Evolutionary conservation across 2,329 filamentous ascomycete species (phyloP), one percentile per base, ranked within the genome.

Genomic region (Beauveria australis): DNA sequence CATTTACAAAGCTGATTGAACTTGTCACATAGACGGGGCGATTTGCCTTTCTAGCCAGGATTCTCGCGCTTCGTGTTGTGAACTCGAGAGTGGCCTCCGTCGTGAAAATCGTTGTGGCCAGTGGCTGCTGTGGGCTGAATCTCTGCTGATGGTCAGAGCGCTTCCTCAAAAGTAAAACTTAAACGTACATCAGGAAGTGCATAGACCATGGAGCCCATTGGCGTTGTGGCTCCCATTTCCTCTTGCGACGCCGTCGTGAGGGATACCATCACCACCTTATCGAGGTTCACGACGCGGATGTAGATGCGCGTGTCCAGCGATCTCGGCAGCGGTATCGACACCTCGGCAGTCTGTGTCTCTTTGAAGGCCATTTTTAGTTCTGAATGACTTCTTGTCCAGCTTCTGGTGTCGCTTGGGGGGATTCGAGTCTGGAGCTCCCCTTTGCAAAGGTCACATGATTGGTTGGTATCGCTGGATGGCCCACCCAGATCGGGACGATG

Each of bases 121-220:
- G 74, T 65, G 89, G 81, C 72, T 90, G 81, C 65, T 74, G 73
- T 64, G 82, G 73, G 63, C 82, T 77, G 68, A 80, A 78, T 71
- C 73, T 76, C 81, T 84, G 67, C 18, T 48, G 1, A 24, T n/a
- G 12, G 28, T 54, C 12, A 60, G 43, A 37, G 30, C 8, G 2
- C 2, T 5, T 33, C 19, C n/a, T 18, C 10, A 24, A 22, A 12
- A 18, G 4, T 19, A 5, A 12, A 26, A 6, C 7, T 52, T 26
- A n/a, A 28, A 16, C 77, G 67, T 77, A 96, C 94, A 76, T 96
- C 89, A 18, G 94, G 93, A 72, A 99, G 84, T 3, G 92, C 90
- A 71, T 96, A 97, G 51, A 97, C 90, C 70, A 97, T 93, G 54
- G 91, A 96, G 3, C 94, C 93, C 74, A 97, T 81, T 54, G 82